A percentile compares a stretch with the other conserved stretches of the same genome.
These are phyloP conservation scores for Flaveria bidentis DNA, from an alignment of 129 eudicot species.

Conservation along the genomic window DNA sequence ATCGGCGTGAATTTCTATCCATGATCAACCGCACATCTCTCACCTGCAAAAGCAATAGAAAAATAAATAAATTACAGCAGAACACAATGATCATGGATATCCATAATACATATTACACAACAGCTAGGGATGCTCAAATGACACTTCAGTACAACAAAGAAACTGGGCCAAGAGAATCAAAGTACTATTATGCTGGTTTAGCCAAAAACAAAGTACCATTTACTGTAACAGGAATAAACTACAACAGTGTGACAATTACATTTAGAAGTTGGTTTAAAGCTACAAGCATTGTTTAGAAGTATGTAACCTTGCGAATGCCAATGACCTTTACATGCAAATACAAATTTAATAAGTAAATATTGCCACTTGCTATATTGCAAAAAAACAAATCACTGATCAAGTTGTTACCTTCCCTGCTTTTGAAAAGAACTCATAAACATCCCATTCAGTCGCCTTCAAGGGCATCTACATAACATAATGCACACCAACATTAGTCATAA, in stretches of 20 bases:
- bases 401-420: conserved; percentile 80
- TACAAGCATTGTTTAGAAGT: neutral
- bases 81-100: neutral
- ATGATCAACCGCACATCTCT: conserved; percentile 89
- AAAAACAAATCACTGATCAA: neutral
- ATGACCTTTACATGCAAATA: neutral
- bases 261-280: neutral
- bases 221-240: neutral
- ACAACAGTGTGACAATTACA: neutral
- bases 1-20: conserved; percentile 90
- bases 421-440: conserved; percentile 84
- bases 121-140: conserved; percentile 7
- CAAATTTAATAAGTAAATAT: neutral
- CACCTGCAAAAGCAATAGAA: conserved; percentile 52
- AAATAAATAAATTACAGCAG: neutral
- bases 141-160: neutral
- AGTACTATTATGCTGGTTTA: neutral
- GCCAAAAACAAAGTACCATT: neutral
- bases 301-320: neutral
- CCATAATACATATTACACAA: conserved; percentile 19
- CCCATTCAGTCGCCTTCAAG: conserved; percentile 86
- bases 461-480: conserved; percentile 68
- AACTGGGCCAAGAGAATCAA: neutral
- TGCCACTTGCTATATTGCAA: neutral
- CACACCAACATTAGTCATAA: neutral